Base-by-base conservation (phyloP, 139 green algal genomes). In the Chlamydomonas eustigma region DNA sequence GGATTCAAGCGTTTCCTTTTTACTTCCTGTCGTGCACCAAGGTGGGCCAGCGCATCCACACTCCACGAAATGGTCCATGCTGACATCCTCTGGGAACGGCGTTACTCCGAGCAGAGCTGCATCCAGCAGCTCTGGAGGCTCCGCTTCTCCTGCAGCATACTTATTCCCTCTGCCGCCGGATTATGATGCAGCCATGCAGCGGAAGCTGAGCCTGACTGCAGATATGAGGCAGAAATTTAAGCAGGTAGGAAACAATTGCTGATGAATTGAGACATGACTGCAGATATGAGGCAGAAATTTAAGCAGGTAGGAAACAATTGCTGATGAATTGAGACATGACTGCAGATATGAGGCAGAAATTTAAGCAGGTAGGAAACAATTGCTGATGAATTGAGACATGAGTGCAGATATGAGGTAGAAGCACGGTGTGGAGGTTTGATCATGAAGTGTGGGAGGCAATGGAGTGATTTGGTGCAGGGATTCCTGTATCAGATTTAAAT, bases 161-260 rank as follows among this genome's bases (percentile, higher is more conserved):
- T 74, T 86, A 8, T 98, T 96, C 70, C 73, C 78, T 4, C 89
- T 97, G 73, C 94, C 94, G n/a, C 67, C 81, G n/a, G 78, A 80
- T 1, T 97, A 96, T 80, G 86, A 90, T 64, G 74, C 74, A 1
- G 91, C 92, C 0, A 88, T 96, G 81, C 83, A 94, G 72, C 39
- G 78, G 58, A 93, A 94, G 80, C 91, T 95, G 28, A 71, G 74
- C 36, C 83, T 89, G 33, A 92, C 95, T 33, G 79, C 85, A 18
- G 83, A 91, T 28, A 80, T 98, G 51, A 78, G 92, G 5, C 50
- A 31, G 33, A 66, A 73, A 37, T 81, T 86, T 77, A 80, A 81
- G 24, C 76, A 85, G 80, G 80, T 85, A n/a, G n/a, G n/a, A n/a
- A n/a, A n/a, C n/a, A n/a, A n/a, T n/a, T 96, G 81, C 83, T 93